Base-by-base conservation (phyloP, 1,139 yeast species). In the Suhomyces bokatorum region DNA sequence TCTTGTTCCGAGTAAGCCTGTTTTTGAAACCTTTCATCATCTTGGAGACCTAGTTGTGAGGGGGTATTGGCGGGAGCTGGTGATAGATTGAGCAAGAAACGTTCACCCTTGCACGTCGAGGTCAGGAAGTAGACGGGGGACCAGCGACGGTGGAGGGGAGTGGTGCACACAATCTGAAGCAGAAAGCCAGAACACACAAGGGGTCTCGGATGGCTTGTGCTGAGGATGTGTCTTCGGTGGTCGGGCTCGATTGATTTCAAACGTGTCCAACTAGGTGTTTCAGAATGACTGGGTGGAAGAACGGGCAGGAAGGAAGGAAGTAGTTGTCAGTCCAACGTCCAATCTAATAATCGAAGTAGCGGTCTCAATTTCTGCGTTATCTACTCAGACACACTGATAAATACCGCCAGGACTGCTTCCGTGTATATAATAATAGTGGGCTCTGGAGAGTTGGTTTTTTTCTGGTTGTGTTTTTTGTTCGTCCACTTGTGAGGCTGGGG, bases 1-100 rank as follows among this genome's bases (percentile, higher is more conserved):
- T 58, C 59, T 69, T 69, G 54, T 66, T 72, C 50, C 79, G 65
- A 27, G 78, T 69, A 57, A 74, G 77, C 55, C 78, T 68, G 49
- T 74, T 74, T 54, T 74, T 74, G 57, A 74, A 74, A 26, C 79
- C 79, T 65, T 74, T 74, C 78, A 74, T 74, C 79, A 74, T 74
- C 45, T 67, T 72, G 39, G 14, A 17, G 14, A 20, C 29, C 36
- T 22, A 24, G 9, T 16, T 24, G 14, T 10, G 17, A 34, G 14
- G n/a, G n/a, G 36, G 11, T 34, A 17, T 12, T 24, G 12, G 7
- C 15, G 26, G 36, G 6, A 26, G n/a, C 12, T 9, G 36, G 28
- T 20, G 35, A 33, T 33, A 33, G 24, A 32, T 11, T 32, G 24
- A 12, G 24, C 29, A 26, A 24, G 12, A 12, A 34, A 12, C 8